Evolutionary conservation across 805 yeast genomes (phyloP).

Genomic region (Teunomyces stri): DNA sequence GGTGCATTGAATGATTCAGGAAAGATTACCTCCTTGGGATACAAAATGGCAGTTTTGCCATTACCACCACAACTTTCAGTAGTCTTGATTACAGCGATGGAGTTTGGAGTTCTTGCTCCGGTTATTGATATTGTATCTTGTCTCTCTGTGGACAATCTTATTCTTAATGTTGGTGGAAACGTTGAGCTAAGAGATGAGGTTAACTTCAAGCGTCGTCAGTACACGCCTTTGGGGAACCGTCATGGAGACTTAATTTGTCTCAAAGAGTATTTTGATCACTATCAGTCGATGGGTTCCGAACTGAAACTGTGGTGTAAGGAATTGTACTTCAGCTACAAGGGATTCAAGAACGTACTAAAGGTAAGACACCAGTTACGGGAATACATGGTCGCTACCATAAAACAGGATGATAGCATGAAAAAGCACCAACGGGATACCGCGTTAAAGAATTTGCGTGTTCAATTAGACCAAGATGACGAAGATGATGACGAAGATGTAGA

Average conservation of each 20-base stretch:
- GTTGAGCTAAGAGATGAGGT: slow-evolving; percentile 82
- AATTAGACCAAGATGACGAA: slow-evolving; percentile 20
- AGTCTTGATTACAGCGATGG: slow-evolving; percentile 71
- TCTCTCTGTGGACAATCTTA: slow-evolving; percentile 84
- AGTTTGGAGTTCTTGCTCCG: slow-evolving; percentile 53
- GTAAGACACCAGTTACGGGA: slow-evolving; percentile 73
- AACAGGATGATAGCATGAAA: slow-evolving; percentile 35
- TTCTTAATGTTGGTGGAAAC: slow-evolving; percentile 64
- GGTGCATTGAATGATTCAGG: slow-evolving; percentile 80
- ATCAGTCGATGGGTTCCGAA: slow-evolving; percentile 46
- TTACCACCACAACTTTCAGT: slow-evolving; percentile 90
- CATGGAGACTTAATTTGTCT: slow-evolving; percentile 83
- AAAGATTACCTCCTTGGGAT: slow-evolving; percentile 74
- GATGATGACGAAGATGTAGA: slow-evolving; percentile 22
- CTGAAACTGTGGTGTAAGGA: slow-evolving; percentile 81
- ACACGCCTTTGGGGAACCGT: slow-evolving; percentile 66
- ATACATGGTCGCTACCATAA: slow-evolving; percentile 56
- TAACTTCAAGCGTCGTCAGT: slow-evolving; percentile 66
- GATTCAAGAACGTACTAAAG: slow-evolving; percentile 71
- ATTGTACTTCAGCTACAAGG: slow-evolving; percentile 70
- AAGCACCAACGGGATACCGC: slow-evolving; percentile 26
- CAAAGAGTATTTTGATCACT: slow-evolving; percentile 69
- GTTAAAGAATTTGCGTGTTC: slow-evolving; percentile 22
- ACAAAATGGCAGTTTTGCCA: slow-evolving; percentile 84
- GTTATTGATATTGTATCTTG: slow-evolving; percentile 91